Conservation (phyloP, 2,329 filamentous ascomycete genomes). For the Hyphodiscus sp. region DNA sequence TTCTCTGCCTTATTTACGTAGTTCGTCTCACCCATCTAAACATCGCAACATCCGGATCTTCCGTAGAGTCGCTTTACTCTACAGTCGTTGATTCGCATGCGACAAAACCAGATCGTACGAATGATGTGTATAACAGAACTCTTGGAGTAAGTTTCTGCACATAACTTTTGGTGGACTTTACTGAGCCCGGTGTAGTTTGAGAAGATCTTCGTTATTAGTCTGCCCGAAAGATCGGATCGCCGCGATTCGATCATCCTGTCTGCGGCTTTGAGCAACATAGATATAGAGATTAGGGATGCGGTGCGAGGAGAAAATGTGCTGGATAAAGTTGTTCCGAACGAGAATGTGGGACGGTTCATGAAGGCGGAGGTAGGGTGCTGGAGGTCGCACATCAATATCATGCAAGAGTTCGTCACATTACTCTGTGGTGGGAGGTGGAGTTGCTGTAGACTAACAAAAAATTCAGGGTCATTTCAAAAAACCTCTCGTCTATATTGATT, state of each 20-base stretch:
- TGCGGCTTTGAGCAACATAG: conserved; percentile 36
- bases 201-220: conserved; percentile 39
- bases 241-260: conserved; percentile 41
- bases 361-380: conserved; percentile 35
- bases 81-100: no score
- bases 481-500: conserved; percentile 31
- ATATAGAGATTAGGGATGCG: conserved; percentile 39
- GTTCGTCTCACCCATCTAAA: no score
- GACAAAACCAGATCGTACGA: no score
- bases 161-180: no score
- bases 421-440: no score
- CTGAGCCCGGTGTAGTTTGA: conserved; percentile 28
- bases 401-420: conserved; percentile 18
- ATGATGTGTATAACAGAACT: no score
- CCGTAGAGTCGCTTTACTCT: no score
- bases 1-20: no score
- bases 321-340: conserved; percentile 36
- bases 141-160: no score
- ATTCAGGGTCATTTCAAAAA: conserved; percentile 12
- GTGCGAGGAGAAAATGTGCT: conserved; percentile 34
- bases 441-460: no score
- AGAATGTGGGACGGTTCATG: conserved; percentile 3
- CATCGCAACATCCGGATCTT: no score
- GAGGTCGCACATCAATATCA: conserved; percentile 35
- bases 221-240: conserved; percentile 42